Base-by-base conservation (phyloP, 305 asterid species). In the Fraxinus platypoda region DNA sequence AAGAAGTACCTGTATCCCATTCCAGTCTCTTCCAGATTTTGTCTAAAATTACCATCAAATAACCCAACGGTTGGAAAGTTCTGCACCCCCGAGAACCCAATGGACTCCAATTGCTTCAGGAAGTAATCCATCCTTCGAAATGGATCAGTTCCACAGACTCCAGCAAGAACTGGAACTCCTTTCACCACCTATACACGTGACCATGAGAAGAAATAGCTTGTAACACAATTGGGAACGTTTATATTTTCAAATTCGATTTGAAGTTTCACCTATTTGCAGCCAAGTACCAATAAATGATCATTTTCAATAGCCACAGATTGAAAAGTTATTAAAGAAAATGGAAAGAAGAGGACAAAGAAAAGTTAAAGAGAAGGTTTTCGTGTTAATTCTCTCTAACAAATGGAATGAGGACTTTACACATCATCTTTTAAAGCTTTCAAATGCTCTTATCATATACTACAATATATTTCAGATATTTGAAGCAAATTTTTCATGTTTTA, bases 41-140 rank as follows among this genome's bases (percentile, higher is more conserved):
- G 93, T 83, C 99, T 90, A 81, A 95, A 94, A 84, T 94, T 95
- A 78, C 99, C 99, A 74, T 94, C 99, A 82, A 90, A 95, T 46
- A 94, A 91, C 84, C 99, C 98, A 75, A 95, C 99, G 59, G 98
- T 95, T 3, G 99, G 99, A 87, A 95, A 95, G 85, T 94, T 95
- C 85, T 95, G 99, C 85, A 95, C 99, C 12, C 99, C 99, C 13
- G 86, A 83, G 84, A 95, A 95, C 80, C 99, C 99, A 78, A 90
- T 86, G 79, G 98, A 89, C 82, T 95, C 98, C 93, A 95, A 87
- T 87, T 94, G 97, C 97, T 87, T 94, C 86, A 95, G 90, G 91
- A 95, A 95, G 90, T 88, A 90, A 84, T 90, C 97, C 94, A 95
- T 94, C 87, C 90, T 88, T 79, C 99, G 94, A 78, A 95, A 95